Percentiles rank a stretch among this genome's conserved stretches.
These are phyloP conservation scores for Emydomyces testavorans DNA, from an alignment of 2,329 filamentous ascomycete species.

Conservation along the genomic window DNA sequence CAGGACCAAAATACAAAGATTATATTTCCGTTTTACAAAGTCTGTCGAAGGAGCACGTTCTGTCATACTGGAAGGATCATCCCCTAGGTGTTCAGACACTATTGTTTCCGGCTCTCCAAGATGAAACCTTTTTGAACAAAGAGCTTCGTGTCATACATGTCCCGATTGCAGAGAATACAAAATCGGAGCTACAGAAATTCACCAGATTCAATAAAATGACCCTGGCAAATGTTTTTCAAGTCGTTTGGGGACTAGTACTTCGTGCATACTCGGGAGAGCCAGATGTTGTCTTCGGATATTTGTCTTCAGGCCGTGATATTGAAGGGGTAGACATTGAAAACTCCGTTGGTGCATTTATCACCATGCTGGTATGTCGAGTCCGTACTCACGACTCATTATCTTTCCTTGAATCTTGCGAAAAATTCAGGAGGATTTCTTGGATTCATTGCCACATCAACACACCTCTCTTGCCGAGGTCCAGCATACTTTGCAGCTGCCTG, in stretches of 20 bases:
- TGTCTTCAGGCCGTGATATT: slow-evolving; percentile 44
- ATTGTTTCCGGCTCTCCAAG: slow-evolving; percentile 5
- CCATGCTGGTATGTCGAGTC: slow-evolving; percentile 31
- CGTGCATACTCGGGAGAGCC: slow-evolving; percentile 37
- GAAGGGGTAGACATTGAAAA: slow-evolving; percentile 40
- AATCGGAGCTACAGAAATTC: neutral
- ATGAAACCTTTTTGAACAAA: neutral
- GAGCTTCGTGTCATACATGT: neutral
- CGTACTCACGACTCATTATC: slow-evolving; percentile 28
- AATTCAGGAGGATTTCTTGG: slow-evolving; percentile 46
- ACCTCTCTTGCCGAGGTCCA: slow-evolving; percentile 38
- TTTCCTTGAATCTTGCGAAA: slow-evolving; percentile 43
- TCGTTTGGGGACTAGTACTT: slow-evolving; percentile 39
- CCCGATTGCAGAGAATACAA: neutral
- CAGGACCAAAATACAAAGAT: slow-evolving; percentile 1
- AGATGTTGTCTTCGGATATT: slow-evolving; percentile 45
- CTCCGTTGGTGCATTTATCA: slow-evolving; percentile 37
- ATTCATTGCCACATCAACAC: slow-evolving; percentile 54
- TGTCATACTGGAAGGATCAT: slow-evolving; percentile 20
- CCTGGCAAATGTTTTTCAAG: slow-evolving; percentile 8
- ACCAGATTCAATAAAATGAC: neutral
- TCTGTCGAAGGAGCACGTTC: neutral
- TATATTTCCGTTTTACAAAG: slow-evolving; percentile 8
- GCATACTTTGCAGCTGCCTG: slow-evolving; percentile 1
- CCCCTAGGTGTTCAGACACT: slow-evolving; percentile 19